These are phyloP conservation scores for Schizosaccharomyces lindneri DNA, from an alignment of 805 yeast genomes.

Conservation along the genomic window DNA sequence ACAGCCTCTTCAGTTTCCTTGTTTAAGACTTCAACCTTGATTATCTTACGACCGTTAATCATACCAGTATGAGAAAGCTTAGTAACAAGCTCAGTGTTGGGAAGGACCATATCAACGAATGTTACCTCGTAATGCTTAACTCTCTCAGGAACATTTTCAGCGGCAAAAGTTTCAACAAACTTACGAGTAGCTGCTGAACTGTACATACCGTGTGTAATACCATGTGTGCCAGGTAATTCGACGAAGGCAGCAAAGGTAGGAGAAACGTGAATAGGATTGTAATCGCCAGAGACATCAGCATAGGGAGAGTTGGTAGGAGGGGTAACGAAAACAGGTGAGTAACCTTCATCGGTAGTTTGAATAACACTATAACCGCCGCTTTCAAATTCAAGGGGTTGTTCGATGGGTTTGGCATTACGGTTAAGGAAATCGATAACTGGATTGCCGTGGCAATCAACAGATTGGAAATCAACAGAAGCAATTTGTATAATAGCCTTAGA, in stretches of 20 bases:
- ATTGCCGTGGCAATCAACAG: constrained; percentile 85
- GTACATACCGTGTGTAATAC: constrained; percentile 94
- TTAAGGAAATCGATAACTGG: constrained; percentile 85
- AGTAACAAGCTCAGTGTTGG: constrained; percentile 72
- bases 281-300: constrained; percentile 93
- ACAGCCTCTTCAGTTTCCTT: constrained; percentile 56
- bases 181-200: constrained; percentile 89
- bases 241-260: constrained; percentile 87
- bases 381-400: constrained; percentile 79
- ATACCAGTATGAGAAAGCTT: constrained; percentile 87
- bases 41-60: constrained; percentile 96
- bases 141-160: constrained; percentile 84
- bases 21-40: constrained; percentile 73
- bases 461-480: constrained; percentile 65
- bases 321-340: constrained; percentile 26
- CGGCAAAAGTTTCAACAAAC: constrained; percentile 94
- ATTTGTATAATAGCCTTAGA: constrained; percentile 69
- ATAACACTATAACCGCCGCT: constrained; percentile 29
- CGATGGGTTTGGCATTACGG: constrained; percentile 80
- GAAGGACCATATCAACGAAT: constrained; percentile 92
- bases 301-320: constrained; percentile 93
- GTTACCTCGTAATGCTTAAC: constrained; percentile 80
- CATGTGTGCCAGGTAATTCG: constrained; percentile 62
- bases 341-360: constrained; percentile 31
- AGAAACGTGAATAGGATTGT: constrained; percentile 93